phyloP scores from a whole-genome alignment of 192 early-diverging fungal species.

The Linnemannia zychae region DNA sequence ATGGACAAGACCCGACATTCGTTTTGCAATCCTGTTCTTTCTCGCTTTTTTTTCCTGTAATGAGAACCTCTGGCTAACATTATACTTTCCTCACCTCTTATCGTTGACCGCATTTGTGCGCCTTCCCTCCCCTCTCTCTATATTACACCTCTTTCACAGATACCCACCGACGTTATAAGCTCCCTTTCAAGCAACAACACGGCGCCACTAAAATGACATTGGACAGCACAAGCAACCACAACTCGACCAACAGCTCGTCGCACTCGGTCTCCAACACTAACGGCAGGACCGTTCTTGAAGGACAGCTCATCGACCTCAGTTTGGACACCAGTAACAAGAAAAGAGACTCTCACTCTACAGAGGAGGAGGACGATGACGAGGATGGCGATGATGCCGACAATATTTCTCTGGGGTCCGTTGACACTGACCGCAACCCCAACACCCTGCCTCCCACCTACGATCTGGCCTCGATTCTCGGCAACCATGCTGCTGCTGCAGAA shows the following conservation, averaged over 20 bases:
- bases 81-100: not conserved
- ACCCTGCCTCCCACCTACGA: slow-evolving; percentile 48
- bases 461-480: slow-evolving; percentile 36
- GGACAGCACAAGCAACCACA: not conserved
- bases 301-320: slow-evolving; percentile 35
- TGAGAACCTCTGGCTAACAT: not conserved
- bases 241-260: slow-evolving; percentile 18
- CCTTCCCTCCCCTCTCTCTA: not conserved
- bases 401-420: slow-evolving; percentile 47
- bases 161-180: not conserved
- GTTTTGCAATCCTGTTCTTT: not conserved
- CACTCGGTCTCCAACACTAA: slow-evolving; percentile 20
- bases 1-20: not conserved
- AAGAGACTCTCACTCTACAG: slow-evolving; percentile 8
- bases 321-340: not conserved
- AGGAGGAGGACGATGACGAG: slow-evolving; percentile 14
- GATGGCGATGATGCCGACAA: slow-evolving; percentile 36
- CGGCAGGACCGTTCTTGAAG: slow-evolving; percentile 17
- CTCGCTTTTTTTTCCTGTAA: not conserved
- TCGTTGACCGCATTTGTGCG: not conserved
- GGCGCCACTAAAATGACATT: not conserved
- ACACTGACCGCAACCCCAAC: slow-evolving; percentile 33
- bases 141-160: not conserved
- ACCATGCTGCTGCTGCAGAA: slow-evolving; percentile 32
- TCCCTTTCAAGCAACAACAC: not conserved